Percentiles rank a stretch among this genome's conserved stretches.
phyloP scores from a whole-genome alignment of 352 stramenopile species.

The Globisporangium orthogonon region DNA sequence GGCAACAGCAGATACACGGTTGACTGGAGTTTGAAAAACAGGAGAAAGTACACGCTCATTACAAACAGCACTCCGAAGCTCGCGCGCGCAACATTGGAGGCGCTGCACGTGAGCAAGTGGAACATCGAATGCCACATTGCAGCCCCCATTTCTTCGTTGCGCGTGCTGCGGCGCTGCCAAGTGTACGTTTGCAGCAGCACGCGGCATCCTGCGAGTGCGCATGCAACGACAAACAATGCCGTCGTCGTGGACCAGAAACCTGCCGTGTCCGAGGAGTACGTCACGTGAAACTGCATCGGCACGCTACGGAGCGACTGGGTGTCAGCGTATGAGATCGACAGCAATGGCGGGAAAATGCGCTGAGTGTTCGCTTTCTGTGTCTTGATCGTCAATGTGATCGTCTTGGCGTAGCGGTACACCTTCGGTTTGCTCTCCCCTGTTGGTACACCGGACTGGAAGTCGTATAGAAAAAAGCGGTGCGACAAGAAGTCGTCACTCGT shows the following conservation, averaged over 20 bases:
- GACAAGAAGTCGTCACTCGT: slow-evolving; percentile 79
- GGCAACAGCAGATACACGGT: slow-evolving; percentile 88
- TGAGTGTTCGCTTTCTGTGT: slow-evolving; percentile 39
- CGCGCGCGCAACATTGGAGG: slow-evolving; percentile 34
- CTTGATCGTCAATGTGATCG: slow-evolving; percentile 57
- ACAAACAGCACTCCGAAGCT: slow-evolving; percentile 62
- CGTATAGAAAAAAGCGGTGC: slow-evolving; percentile 91
- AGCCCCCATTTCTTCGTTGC: slow-evolving; percentile 54
- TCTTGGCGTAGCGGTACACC: slow-evolving; percentile 65
- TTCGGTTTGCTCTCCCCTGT: slow-evolving; percentile 34
- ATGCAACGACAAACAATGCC: slow-evolving; percentile 63
- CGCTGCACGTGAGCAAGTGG: slow-evolving; percentile 27
- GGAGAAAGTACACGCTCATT: slow-evolving; percentile 84
- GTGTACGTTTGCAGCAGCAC: slow-evolving; percentile 80
- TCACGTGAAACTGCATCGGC: slow-evolving; percentile 64
- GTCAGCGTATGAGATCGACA: slow-evolving; percentile 80
- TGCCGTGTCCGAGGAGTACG: slow-evolving; percentile 82
- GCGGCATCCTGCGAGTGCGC: slow-evolving; percentile 40
- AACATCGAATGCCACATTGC: slow-evolving; percentile 43
- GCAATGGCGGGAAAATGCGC: slow-evolving; percentile 56
- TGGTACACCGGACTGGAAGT: slow-evolving; percentile 65
- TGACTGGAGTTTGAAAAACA: slow-evolving; percentile 93
- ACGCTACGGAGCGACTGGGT: slow-evolving; percentile 22
- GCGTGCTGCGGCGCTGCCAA: slow-evolving; percentile 77
- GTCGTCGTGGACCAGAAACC: slow-evolving; percentile 75